A percentile compares a stretch with the other conserved stretches of the same genome.
These are phyloP conservation scores for Botrytis tulipae DNA, from an alignment of 2,329 filamentous ascomycete species.

Conservation along the genomic window DNA sequence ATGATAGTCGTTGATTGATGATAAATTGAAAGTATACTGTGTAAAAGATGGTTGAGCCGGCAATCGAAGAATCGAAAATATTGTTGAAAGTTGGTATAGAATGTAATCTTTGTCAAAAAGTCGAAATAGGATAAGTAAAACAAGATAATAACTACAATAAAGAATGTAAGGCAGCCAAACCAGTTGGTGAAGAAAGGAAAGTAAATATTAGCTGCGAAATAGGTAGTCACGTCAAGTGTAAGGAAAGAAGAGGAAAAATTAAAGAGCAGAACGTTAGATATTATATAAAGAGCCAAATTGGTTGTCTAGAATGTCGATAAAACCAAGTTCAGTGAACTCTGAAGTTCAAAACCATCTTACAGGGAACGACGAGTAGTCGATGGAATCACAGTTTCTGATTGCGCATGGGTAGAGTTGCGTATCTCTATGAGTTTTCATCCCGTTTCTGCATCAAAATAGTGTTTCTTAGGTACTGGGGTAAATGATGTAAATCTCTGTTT, in stretches of 20 bases:
- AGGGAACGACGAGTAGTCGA: conserved; percentile 26
- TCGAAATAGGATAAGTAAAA: conserved; percentile 23
- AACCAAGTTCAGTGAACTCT: background rate
- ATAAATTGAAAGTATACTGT: conserved; percentile 28
- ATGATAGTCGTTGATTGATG: conserved; percentile 34
- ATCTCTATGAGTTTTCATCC: conserved; percentile 35
- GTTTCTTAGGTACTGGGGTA: conserved; percentile 36
- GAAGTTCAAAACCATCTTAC: conserved; percentile 15
- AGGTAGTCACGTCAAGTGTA: conserved; percentile 39
- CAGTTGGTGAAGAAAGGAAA: conserved; percentile 52
- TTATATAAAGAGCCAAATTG: conserved; percentile 36
- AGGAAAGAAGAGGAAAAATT: conserved; percentile 32
- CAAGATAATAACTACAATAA: conserved; percentile 42
- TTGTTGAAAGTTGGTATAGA: conserved; percentile 45
- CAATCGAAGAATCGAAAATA: conserved; percentile 37
- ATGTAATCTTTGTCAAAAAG: conserved; percentile 41
- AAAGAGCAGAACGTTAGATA: conserved; percentile 27
- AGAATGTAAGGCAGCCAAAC: conserved; percentile 53
- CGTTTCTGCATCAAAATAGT: conserved; percentile 37
- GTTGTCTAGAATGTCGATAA: conserved; percentile 33
- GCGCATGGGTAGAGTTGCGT: conserved; percentile 38
- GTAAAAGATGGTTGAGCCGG: conserved; percentile 36
- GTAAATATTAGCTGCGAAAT: conserved; percentile 40
- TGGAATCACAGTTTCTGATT: conserved; percentile 40
- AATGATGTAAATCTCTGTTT: conserved; percentile 32